phyloP scores from a whole-genome alignment of 352 stramenopile genomes.

The Globisporangium camurandrum region DNA sequence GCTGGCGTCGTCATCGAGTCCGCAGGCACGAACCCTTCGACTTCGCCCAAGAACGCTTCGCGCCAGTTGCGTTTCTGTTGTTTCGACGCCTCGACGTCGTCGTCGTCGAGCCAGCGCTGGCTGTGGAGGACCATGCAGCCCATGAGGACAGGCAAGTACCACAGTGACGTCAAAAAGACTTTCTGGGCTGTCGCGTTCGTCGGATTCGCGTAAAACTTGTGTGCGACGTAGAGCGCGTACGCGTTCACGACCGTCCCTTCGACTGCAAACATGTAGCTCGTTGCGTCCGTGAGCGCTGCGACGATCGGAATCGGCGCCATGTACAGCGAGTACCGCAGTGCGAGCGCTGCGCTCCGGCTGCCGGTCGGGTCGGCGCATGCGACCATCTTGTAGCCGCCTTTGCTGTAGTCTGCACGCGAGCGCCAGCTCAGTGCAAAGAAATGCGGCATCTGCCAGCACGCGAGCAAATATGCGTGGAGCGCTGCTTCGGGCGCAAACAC shows the following conservation, averaged over 20 bases:
- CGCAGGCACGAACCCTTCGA: slow-evolving; percentile 52
- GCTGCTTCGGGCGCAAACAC: slow-evolving; percentile 62
- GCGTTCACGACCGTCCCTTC: slow-evolving; percentile 95
- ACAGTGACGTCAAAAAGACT: slow-evolving; percentile 96
- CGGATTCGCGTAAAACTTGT: slow-evolving; percentile 92
- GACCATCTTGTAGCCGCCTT: slow-evolving; percentile 95
- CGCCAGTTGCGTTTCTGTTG: slow-evolving; percentile 50
- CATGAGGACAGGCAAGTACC: slow-evolving; percentile 97
- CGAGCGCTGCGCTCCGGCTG: slow-evolving; percentile 86
- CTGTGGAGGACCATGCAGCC: slow-evolving; percentile 97
- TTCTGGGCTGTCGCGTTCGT: slow-evolving; percentile 93
- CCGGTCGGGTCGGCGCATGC: slow-evolving; percentile 90
- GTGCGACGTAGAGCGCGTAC: slow-evolving; percentile 93
- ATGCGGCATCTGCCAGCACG: slow-evolving; percentile 99
- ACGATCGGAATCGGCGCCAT: slow-evolving; percentile 92
- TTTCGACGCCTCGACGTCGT: slow-evolving; percentile 57
- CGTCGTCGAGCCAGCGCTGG: slow-evolving; percentile 81
- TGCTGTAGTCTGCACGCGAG: slow-evolving; percentile 88
- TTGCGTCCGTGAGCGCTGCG: slow-evolving; percentile 87
- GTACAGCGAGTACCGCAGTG: slow-evolving; percentile 93
- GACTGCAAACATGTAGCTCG: slow-evolving; percentile 98
- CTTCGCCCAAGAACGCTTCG: slow-evolving; percentile 64
- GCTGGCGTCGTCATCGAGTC: slow-evolving; percentile 16
- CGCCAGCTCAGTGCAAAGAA: slow-evolving; percentile 99
- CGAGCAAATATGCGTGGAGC: slow-evolving; percentile 87